Evolutionary conservation across 1,139 yeast species (phyloP).

Genomic region (Chernovozyma sophiae-reginae): DNA sequence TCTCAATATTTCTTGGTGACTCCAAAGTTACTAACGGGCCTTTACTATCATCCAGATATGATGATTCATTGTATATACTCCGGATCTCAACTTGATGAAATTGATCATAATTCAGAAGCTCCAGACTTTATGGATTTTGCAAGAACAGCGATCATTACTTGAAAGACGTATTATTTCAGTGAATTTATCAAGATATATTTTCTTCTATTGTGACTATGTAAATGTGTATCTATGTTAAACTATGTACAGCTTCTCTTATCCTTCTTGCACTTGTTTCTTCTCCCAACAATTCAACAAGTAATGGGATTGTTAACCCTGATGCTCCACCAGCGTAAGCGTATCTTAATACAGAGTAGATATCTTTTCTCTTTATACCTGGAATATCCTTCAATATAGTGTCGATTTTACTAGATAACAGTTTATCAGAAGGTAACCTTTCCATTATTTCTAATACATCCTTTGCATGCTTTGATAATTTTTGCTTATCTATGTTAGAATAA

Average conservation of each 20-base stretch:
- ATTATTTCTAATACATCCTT: constrained; percentile 9
- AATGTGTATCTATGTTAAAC: background rate
- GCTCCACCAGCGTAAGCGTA: constrained; percentile 69
- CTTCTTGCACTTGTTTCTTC: constrained; percentile 36
- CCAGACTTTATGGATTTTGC: constrained; percentile 28
- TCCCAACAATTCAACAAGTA: constrained; percentile 56
- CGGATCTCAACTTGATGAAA: constrained; percentile 37
- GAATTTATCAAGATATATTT: constrained; percentile 5
- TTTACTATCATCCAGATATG: constrained; percentile 79
- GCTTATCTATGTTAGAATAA: constrained; percentile 13
- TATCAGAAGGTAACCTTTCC: background rate
- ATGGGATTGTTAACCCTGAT: constrained; percentile 69
- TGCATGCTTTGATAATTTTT: constrained; percentile 7
- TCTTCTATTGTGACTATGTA: background rate
- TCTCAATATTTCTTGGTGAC: constrained; percentile 88
- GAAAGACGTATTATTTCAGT: no score
- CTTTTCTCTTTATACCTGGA: constrained; percentile 33
- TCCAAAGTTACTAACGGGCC: constrained; percentile 79
- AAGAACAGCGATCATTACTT: constrained; percentile 1
- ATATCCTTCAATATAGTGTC: constrained; percentile 11
- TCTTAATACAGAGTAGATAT: constrained; percentile 59
- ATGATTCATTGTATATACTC: constrained; percentile 86
- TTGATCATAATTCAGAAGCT: constrained; percentile 10
- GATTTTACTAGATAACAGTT: constrained; percentile 10
- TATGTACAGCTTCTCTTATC: constrained; percentile 20